phyloP scores from a whole-genome alignment of 208 protist genomes.

The Wallacemonas collosoma region DNA sequence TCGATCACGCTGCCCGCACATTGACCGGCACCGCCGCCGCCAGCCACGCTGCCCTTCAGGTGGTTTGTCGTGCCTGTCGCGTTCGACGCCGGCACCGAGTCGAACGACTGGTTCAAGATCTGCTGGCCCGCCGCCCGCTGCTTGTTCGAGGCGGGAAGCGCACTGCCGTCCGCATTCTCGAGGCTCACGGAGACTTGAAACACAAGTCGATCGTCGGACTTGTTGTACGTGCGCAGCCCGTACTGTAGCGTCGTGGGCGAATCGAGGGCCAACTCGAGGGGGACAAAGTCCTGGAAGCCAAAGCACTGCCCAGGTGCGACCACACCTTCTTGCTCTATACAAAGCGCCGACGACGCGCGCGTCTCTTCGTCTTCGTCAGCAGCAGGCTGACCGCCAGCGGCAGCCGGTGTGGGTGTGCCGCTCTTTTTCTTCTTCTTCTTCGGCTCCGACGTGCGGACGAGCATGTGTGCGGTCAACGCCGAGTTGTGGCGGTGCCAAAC shows the following conservation, averaged over 20 bases:
- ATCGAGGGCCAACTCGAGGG: conserved; percentile 41
- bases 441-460: conserved; percentile 66
- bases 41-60: conserved; percentile 10
- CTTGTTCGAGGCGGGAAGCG: conserved; percentile 32
- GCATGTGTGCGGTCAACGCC: conserved; percentile 42
- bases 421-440: conserved; percentile 73
- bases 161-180: conserved; percentile 29
- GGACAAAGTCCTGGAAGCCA: conserved; percentile 64
- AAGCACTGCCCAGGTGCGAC: conserved; percentile 61
- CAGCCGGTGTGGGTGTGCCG: conserved; percentile 6
- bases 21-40: conserved; percentile 15
- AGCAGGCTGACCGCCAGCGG: conserved; percentile 13
- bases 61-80: conserved; percentile 12
- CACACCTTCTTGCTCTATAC: conserved; percentile 51
- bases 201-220: conserved; percentile 60
- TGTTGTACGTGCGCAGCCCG: conserved; percentile 78
- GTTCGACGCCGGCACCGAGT: conserved; percentile 12
- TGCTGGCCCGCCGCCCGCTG: conserved; percentile 11
- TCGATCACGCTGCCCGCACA: conserved; percentile 23
- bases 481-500: conserved; percentile 70
- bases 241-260: conserved; percentile 46
- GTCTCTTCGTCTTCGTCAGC: conserved; percentile 26
- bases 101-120: conserved; percentile 16
- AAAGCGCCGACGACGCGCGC: conserved; percentile 45
- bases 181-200: conserved; percentile 73